Evolutionary conservation across 495 filamentous ascomycete genomes (phyloP).

Genomic region (Schizothecium vesticola): DNA sequence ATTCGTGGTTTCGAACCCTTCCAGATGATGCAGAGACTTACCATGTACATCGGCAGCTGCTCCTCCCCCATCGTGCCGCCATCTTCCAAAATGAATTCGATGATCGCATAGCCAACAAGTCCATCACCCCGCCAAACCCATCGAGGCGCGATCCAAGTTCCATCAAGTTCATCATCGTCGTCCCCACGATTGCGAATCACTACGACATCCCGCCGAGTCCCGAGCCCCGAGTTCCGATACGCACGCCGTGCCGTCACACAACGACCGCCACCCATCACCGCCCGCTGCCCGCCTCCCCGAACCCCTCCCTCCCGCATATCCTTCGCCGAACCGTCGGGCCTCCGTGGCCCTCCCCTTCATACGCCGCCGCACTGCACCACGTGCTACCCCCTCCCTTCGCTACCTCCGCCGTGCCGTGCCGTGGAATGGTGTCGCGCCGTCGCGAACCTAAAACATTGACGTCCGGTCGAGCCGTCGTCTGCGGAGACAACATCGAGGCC

Average conservation of each 20-base stretch:
- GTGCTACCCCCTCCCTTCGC: background rate
- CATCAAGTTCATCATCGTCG: background rate
- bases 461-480: too few relatives aligned
- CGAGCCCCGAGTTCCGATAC: background rate
- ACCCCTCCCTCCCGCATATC: background rate
- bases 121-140: background rate
- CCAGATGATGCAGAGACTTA: background rate
- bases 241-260: background rate
- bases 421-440: constrained; percentile 4
- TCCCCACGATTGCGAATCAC: background rate
- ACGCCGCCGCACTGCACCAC: background rate
- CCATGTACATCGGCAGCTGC: background rate
- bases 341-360: background rate
- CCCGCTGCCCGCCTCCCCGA: too few relatives aligned
- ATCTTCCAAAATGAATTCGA: background rate
- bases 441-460: background rate
- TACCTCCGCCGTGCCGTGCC: background rate
- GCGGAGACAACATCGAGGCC: background rate
- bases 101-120: background rate
- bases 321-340: background rate
- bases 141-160: background rate
- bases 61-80: background rate
- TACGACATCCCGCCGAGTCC: background rate
- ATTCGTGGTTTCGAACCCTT: background rate
- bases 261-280: background rate